Evolutionary conservation across 768 basidiomycete species (phyloP).

Genomic region (Lentinula aciculospora): DNA sequence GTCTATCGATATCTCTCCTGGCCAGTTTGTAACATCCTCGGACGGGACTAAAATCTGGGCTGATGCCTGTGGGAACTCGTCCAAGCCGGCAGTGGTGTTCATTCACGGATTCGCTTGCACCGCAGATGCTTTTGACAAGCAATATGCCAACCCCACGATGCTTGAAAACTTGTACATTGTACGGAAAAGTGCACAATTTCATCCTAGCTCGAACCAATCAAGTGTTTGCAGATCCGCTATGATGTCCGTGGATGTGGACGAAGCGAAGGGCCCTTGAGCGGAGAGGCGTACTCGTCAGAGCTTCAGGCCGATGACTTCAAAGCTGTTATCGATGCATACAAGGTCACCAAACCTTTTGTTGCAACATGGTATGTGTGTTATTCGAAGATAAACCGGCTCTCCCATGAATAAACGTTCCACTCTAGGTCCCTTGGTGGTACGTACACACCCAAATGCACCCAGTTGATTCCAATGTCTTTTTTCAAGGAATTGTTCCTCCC

Average conservation of each 20-base stretch:
- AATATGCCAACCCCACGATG: slow-evolving; percentile 6
- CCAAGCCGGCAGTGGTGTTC: slow-evolving; percentile 17
- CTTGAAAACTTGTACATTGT: slow-evolving; percentile 11
- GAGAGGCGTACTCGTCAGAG: slow-evolving; percentile 11
- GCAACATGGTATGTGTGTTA: slow-evolving; percentile 13
- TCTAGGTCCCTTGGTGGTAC: slow-evolving; percentile 1
- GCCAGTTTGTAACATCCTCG: slow-evolving; percentile 1
- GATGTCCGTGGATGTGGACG: slow-evolving; percentile 17
- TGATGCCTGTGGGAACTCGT: slow-evolving; percentile 14
- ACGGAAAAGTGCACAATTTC: not conserved
- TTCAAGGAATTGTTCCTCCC: slow-evolving; percentile 2
- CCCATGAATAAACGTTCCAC: not conserved
- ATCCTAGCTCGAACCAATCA: too few relatives aligned
- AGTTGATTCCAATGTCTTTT: not conserved
- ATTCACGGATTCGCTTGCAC: slow-evolving; percentile 13
- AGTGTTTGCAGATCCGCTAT: slow-evolving; percentile 14
- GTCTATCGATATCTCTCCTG: slow-evolving; percentile 5
- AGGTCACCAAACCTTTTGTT: slow-evolving; percentile 12
- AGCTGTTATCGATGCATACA: slow-evolving; percentile 11
- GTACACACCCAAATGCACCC: not conserved
- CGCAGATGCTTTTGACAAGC: slow-evolving; percentile 10
- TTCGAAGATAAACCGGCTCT: not conserved
- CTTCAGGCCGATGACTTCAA: slow-evolving; percentile 14
- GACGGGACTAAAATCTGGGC: slow-evolving; percentile 18
- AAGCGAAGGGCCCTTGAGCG: slow-evolving; percentile 9